These are phyloP conservation scores for Cladobotryum protrusum DNA, from an alignment of 2,329 filamentous ascomycete species.

Conservation along the genomic window DNA sequence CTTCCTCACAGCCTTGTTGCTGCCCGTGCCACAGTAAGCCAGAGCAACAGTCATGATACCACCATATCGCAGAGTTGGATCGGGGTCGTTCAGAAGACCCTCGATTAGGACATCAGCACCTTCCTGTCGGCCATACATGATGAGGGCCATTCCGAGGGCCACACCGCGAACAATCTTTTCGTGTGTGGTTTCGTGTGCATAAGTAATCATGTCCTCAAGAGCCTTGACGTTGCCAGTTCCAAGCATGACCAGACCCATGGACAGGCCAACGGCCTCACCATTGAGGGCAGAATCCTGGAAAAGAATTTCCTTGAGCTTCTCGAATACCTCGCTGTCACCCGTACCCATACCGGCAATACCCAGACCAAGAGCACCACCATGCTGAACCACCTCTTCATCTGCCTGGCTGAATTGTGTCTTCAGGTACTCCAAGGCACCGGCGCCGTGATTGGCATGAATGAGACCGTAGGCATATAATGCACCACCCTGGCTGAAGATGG, in stretches of 20 bases:
- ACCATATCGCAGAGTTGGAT: conserved; percentile 89
- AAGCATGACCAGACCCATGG: conserved; percentile 97
- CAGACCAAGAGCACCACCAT: conserved; percentile 89
- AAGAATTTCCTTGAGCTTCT: conserved; percentile 80
- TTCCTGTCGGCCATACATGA: conserved; percentile 97
- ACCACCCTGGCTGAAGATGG: conserved; percentile 91
- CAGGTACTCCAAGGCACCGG: conserved; percentile 77
- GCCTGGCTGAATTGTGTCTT: conserved; percentile 67
- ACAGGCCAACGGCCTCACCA: conserved; percentile 88
- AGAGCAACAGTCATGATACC: conserved; percentile 98
- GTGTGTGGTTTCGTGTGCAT: conserved; percentile 95
- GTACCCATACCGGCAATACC: conserved; percentile 98
- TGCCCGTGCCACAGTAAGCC: conserved; percentile 93
- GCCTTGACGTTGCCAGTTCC: conserved; percentile 94
- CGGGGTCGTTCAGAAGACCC: conserved; percentile 84
- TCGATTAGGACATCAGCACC: conserved; percentile 92
- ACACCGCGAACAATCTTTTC: conserved; percentile 98
- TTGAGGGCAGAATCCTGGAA: conserved; percentile 95
- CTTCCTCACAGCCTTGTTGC: conserved; percentile 97
- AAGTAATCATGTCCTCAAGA: conserved; percentile 93
- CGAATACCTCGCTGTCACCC: conserved; percentile 82
- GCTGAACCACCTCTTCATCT: conserved; percentile 89
- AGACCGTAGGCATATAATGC: conserved; percentile 92
- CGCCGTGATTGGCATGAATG: conserved; percentile 96
- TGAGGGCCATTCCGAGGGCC: conserved; percentile 92